Evolutionary conservation across 2,329 filamentous ascomycete genomes (phyloP), one percentile per base, ranked within the genome.

Genomic region (Lachnellula willkommii): DNA sequence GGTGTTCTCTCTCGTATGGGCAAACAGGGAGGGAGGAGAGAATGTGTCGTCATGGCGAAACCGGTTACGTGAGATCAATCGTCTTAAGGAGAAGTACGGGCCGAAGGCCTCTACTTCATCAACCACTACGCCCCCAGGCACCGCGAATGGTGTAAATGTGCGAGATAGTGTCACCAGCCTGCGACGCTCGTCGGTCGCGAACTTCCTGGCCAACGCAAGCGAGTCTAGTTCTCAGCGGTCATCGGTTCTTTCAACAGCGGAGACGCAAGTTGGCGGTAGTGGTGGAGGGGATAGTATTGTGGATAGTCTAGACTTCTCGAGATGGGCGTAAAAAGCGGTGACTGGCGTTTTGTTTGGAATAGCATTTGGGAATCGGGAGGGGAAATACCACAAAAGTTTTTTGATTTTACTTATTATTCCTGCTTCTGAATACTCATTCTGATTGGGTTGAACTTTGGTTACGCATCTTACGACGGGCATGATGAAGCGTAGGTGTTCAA

Each of bases 1-100:
- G 14, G 90, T 97, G 8, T 96, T 97, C 71, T 90, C 89, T 2
- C 81, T 88, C 46, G 92, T 96, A n/a, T 96, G 93, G 90, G 82
- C 83, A 47, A 85, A 83, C 66, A 80, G 85, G 47, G 82, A 88
- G 60, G 87, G 86, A 5, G 88, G 88, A 55, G 91, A 95, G 70
- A 86, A 95, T 67, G 80, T 94, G 32, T 94, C 90, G 11, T 89
- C 90, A 8, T 97, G 94, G 94, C 85, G 90, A 56, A 89, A 87
- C 65, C 85, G 94, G 49, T 80, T 97, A 12, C 83, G 88, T 49
- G 89, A 93, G 69, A 95, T 99, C 69, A 87, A 88, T 69, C 82
- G 84, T 46, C 79, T 99, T 50, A 84, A 91, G 28, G 89, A 95
- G 56, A 83, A 80, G 57, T 79, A 87, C 63, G 76, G 74, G 2